Percentiles rank a stretch among this genome's conserved stretches.
Conservation (phyloP, 106 monocot species). For the Triglochin maritima region DNA sequence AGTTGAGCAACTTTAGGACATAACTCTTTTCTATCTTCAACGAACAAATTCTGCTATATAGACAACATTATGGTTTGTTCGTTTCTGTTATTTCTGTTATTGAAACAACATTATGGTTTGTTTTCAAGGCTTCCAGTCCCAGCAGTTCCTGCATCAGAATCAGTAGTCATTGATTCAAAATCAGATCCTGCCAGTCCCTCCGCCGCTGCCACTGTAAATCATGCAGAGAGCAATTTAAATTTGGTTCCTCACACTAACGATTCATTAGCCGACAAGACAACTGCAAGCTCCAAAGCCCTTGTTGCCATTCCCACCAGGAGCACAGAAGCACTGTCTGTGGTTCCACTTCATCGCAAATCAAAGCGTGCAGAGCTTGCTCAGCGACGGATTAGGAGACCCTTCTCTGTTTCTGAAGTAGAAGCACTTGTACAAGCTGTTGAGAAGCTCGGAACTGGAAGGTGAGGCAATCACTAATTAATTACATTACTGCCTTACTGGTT, state of each 20-base stretch:
- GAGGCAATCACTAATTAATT: neutral
- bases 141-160: neutral
- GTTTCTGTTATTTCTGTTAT: too few species aligned
- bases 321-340: conserved; percentile 22
- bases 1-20: too few species aligned
- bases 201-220: neutral
- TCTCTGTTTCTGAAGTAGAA: conserved; percentile 52
- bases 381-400: conserved; percentile 44
- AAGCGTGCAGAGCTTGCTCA: conserved; percentile 25
- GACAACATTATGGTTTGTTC: too few species aligned
- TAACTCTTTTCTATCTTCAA: too few species aligned
- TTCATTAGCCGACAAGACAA: conserved; percentile 4
- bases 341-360: conserved; percentile 21
- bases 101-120: neutral
- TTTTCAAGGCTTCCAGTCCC: conserved; percentile 17
- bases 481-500: neutral
- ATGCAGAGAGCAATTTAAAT: conserved; percentile 27
- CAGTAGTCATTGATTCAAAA: neutral
- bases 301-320: conserved; percentile 19
- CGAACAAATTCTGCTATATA: too few species aligned
- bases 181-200: neutral
- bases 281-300: conserved; percentile 19
- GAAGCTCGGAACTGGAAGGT: conserved; percentile 52
- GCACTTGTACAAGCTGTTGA: conserved; percentile 51
- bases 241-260: conserved; percentile 12